Percentiles rank a stretch among this genome's conserved stretches.
phyloP scores from a whole-genome alignment of 2,329 filamentous ascomycete genomes.

The Colletotrichum gigasporum region DNA sequence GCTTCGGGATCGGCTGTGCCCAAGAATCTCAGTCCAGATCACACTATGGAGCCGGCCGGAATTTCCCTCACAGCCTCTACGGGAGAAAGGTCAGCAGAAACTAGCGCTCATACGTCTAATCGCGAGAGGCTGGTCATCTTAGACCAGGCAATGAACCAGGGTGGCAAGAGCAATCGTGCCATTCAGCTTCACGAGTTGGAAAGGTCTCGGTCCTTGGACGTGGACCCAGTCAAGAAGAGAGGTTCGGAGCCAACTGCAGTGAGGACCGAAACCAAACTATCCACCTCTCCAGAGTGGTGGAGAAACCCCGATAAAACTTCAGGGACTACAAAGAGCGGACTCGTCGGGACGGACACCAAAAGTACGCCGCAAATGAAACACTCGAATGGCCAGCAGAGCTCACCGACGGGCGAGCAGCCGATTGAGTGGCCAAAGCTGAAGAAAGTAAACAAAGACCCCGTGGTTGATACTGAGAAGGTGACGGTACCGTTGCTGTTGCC shows the following conservation, averaged over 20 bases:
- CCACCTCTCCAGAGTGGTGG: conserved; percentile 10
- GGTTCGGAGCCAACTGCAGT: background rate
- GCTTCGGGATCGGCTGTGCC: conserved; percentile 33
- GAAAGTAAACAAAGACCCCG: conserved; percentile 13
- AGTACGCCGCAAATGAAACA: conserved; percentile 1
- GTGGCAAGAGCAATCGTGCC: background rate
- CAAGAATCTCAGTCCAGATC: background rate
- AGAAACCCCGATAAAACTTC: background rate
- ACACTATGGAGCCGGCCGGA: background rate
- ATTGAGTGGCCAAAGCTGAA: conserved; percentile 28
- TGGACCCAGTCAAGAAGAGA: conserved; percentile 22
- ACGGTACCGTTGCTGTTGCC: conserved; percentile 8
- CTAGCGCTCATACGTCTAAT: background rate
- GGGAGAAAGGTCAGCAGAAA: background rate
- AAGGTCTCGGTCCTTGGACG: conserved; percentile 11
- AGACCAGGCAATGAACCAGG: background rate
- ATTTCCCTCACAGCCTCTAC: background rate
- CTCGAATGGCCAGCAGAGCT: background rate
- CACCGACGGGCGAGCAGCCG: background rate
- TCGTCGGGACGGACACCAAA: background rate
- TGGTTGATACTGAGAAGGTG: background rate
- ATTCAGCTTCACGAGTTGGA: background rate
- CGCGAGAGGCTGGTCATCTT: background rate
- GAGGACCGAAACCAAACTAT: background rate
- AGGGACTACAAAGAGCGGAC: background rate